Conservation (phyloP, 352 stramenopile genomes). For the Globisporangium nodosum region DNA sequence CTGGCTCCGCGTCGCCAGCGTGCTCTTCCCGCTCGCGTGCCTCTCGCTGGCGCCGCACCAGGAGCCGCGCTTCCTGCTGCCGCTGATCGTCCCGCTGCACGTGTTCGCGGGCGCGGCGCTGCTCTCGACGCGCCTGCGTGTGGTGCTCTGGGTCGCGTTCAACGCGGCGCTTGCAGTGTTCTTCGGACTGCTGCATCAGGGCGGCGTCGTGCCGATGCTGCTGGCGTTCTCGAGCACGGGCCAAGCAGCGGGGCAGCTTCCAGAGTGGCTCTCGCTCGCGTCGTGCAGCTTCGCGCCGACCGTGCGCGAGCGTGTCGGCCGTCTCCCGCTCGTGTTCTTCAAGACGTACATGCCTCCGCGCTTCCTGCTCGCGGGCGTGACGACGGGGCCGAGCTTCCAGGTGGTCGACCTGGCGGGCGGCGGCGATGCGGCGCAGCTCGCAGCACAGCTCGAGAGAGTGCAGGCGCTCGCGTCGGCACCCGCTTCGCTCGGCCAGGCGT, state of each 20-base stretch:
- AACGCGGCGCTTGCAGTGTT: constrained; percentile 49
- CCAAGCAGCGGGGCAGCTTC: neutral
- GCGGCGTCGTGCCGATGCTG: constrained; percentile 55
- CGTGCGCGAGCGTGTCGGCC: constrained; percentile 5
- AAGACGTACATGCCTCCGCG: constrained; percentile 82
- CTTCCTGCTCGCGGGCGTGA: constrained; percentile 46
- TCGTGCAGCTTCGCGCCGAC: constrained; percentile 26
- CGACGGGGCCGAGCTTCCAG: constrained; percentile 19
- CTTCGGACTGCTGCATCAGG: constrained; percentile 71
- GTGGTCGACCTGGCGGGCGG: constrained; percentile 50
- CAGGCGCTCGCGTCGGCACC: neutral
- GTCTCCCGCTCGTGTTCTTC: constrained; percentile 49
- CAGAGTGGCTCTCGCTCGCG: constrained; percentile 5
- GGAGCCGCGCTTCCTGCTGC: constrained; percentile 90
- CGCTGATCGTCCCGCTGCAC: constrained; percentile 80
- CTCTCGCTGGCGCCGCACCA: constrained; percentile 93
- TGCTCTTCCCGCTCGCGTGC: constrained; percentile 66
- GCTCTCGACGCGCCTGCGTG: constrained; percentile 1
- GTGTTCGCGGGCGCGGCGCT: constrained; percentile 29
- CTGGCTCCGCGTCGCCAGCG: constrained; percentile 22
- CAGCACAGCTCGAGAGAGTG: constrained; percentile 8
- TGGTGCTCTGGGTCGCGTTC: constrained; percentile 43
- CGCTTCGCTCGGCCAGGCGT: constrained; percentile 4
- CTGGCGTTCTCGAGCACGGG: constrained; percentile 28
- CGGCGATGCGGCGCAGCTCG: constrained; percentile 5